Base-by-base conservation (phyloP, 2,329 filamentous ascomycete species). In the Zasmidium cellare region DNA sequence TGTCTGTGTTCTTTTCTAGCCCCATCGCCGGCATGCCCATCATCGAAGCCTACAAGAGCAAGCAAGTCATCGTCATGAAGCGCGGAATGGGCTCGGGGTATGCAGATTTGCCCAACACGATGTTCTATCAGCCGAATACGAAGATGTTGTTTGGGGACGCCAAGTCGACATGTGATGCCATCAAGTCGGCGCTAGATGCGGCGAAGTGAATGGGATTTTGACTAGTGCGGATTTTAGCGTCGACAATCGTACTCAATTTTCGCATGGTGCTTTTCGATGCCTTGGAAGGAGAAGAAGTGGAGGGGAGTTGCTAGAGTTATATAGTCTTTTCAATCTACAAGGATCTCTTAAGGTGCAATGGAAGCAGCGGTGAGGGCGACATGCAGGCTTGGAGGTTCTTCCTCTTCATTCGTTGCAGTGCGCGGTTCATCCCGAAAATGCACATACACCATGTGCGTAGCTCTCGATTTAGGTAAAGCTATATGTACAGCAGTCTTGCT, bases 121-220 rank as follows among this genome's bases (percentile, higher is more conserved):
- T 96, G 90, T 94, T 96, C 75, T 94, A 57, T 44, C 53, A 55
- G n/a, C 61, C 56, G 2, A 88, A 88, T 52, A 92, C 91, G 1
- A 90, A 88, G 77, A 96, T 96, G 92, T 74, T 96, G 58, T 96
- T 96, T 76, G 91, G 92, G 23, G 92, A 96, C 77, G 92, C 92
- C 19, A 93, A 91, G 77, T 83, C 65, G 52, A 70, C 59, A 57
- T 72, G 70, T 59, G 70, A 72, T 63, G 70, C 70, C 9, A 70
- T 72, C 59, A 69, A 67, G 45, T 62, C 68, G n/a, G 69, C 70
- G 28, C 57, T 71, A 60, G 64, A 66, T 55, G 65, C 59, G 56
- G 58, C 57, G 22, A 62, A 61, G 55, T 64, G 35, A 41, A 41
- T 41, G 35, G 16, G 16, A 14, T 14, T n/a, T 28, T 28, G 25